Base-by-base conservation (phyloP, 2,329 filamentous ascomycete species). In the Thelonectria rubi region DNA sequence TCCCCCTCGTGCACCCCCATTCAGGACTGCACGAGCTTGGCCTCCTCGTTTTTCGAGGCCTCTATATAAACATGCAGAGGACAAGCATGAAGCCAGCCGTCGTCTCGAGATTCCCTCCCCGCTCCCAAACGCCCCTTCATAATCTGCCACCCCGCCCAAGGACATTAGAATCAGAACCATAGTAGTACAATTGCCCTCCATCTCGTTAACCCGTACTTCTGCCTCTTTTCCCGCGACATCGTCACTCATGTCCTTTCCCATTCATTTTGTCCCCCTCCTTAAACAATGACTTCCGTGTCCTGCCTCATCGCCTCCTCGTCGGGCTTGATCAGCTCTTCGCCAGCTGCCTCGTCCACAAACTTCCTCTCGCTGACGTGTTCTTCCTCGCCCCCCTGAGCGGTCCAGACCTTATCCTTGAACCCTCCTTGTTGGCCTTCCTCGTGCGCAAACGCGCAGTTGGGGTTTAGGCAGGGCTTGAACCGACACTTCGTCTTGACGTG, bases 351-450 rank as follows among this genome's bases (percentile, higher is more conserved):
- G 60, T 92, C 88, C 52, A 94, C 88, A 79, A 97, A 97, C 74
- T 92, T 94, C 70, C 94, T 85, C 77, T 97, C 92, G 73, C 93
- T 97, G 51, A 97, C 88, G 75, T 97, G 92, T 59, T 86, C 81
- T 68, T 84, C 73, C 20, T 78, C 80, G 37, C 68, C 69, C 5
- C 68, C 69, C 5, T 68, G 86, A 3, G 92, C 86, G 17, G 89
- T 93, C 94, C 94, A 98, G 26, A 96, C 92, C 80, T 97, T 97
- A 76, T 96, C 92, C 63, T 89, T 86, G 78, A 93, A 94, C 14
- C 86, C 87, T 52, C 91, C 93, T 69, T 92, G 88, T 80, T 99
- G 95, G 12, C 94, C 95, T 56, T 96, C 93, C 42, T 89, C 91
- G 77, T 99, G 95, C 77, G 93, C 93, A 81, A 93, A 98, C 5